Conservation (phyloP, 2,329 filamentous ascomycete genomes). For the Alternaria incomplexa region DNA sequence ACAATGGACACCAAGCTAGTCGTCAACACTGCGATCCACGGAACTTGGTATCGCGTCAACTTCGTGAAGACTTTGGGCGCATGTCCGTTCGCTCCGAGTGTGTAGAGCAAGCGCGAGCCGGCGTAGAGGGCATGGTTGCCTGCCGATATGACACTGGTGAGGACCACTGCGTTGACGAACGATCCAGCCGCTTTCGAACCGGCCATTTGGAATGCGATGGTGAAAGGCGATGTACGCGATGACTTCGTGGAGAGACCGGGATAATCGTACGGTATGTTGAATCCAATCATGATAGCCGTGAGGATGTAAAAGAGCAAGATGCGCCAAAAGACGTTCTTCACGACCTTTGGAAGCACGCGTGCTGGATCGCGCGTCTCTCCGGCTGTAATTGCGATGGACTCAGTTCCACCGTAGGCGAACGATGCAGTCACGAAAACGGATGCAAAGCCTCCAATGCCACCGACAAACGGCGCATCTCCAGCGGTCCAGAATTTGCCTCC, state of each 20-base stretch:
- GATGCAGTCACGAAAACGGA: conserved; percentile 77
- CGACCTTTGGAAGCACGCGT: conserved; percentile 81
- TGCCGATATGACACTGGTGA: conserved; percentile 65
- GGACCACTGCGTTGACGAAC: conserved; percentile 70
- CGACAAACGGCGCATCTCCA: conserved; percentile 60
- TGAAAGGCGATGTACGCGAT: conserved; percentile 64
- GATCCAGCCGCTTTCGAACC: conserved; percentile 66
- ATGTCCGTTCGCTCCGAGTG: conserved; percentile 62
- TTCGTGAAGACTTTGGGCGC: conserved; percentile 73
- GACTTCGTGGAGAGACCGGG: conserved; percentile 44
- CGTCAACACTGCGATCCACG: conserved; percentile 45
- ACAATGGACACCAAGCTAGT: conserved; percentile 46
- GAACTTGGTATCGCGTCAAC: conserved; percentile 52
- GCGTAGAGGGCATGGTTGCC: conserved; percentile 64
- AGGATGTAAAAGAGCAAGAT: conserved; percentile 53
- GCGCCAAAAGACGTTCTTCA: conserved; percentile 83
- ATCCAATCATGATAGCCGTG: conserved; percentile 50
- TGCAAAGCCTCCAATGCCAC: conserved; percentile 60
- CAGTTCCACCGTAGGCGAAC: conserved; percentile 76
- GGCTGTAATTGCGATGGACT: conserved; percentile 77
- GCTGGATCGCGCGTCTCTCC: conserved; percentile 80
- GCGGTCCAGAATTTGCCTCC: conserved; percentile 72
- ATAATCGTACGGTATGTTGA: conserved; percentile 50
- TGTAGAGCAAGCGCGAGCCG: conserved; percentile 62
- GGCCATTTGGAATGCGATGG: conserved; percentile 68